These are phyloP conservation scores for Oxytropis ochrocephala DNA, from an alignment of 306 rosid genomes.

Conservation along the genomic window DNA sequence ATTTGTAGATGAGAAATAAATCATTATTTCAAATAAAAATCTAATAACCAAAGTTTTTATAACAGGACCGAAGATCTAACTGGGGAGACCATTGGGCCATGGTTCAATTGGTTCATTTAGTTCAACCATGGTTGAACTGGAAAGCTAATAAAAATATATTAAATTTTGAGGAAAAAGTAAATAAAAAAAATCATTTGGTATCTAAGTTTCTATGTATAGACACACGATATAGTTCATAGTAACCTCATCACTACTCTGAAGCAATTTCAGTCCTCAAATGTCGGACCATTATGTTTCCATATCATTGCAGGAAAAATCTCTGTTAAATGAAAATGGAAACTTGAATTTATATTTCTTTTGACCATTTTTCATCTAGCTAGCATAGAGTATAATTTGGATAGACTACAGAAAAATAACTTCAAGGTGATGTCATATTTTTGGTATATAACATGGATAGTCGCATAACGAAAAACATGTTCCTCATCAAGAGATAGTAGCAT, in stretches of 20 bases:
- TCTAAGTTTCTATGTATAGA: too few relatives aligned
- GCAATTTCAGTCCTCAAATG: neutral
- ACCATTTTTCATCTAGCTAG: conserved; percentile 7
- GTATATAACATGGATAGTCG: conserved; percentile 9
- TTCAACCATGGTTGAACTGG: too few relatives aligned
- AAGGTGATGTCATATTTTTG: neutral
- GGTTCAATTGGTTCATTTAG: too few relatives aligned
- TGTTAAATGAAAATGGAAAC: conserved; percentile 13
- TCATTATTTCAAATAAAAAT: conserved; percentile 3
- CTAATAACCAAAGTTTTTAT: neutral
- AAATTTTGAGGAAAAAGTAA: too few relatives aligned
- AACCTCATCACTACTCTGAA: neutral
- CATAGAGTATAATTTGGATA: conserved; percentile 1
- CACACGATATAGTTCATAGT: neutral
- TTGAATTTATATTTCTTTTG: neutral
- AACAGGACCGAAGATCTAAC: too few relatives aligned
- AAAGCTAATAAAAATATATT: too few relatives aligned
- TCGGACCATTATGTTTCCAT: neutral
- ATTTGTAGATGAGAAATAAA: neutral
- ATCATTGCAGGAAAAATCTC: neutral
- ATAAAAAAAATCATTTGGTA: too few relatives aligned
- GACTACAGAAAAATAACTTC: neutral
- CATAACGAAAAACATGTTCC: neutral
- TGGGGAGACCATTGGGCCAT: too few relatives aligned
- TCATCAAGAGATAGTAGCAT: conserved; percentile 32